Percentiles rank a stretch among this genome's conserved stretches.
phyloP scores from a whole-genome alignment of 257 asterid species.

The Nicotiana undulata region DNA sequence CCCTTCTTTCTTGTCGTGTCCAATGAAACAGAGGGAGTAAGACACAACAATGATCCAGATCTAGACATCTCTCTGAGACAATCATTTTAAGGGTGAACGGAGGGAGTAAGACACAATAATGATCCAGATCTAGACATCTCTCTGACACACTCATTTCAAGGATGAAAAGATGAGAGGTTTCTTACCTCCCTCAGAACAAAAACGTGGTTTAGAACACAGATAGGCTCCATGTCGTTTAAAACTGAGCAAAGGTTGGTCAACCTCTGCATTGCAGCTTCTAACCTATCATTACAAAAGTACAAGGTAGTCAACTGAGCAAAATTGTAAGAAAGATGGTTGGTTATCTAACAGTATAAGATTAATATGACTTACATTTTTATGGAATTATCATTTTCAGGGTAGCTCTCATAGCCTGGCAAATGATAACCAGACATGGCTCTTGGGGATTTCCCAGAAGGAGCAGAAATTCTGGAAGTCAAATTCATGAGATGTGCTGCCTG shows the following conservation, averaged over 20 bases:
- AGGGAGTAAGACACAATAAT: not conserved
- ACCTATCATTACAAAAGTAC: conserved; percentile 47
- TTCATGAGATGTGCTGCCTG: conserved; percentile 99
- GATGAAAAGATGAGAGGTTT: not conserved
- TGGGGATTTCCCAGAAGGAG: conserved; percentile 75
- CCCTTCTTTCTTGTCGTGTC: not conserved
- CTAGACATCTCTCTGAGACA: not conserved
- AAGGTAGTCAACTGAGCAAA: not conserved
- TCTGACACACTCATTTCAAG: not conserved
- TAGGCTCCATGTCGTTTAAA: conserved; percentile 98
- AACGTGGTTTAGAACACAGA: conserved; percentile 92
- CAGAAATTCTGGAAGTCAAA: conserved; percentile 71
- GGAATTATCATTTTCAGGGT: conserved; percentile 81
- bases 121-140: not conserved
- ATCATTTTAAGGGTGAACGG: not conserved
- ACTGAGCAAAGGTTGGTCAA: conserved; percentile 93
- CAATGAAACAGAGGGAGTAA: not conserved
- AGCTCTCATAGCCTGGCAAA: conserved; percentile 90
- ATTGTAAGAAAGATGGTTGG: not conserved
- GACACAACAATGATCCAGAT: not conserved
- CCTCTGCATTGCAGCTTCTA: conserved; percentile 99
- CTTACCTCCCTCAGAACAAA: conserved; percentile 96
- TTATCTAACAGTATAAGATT: not conserved
- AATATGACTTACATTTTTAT: conserved; percentile 61
- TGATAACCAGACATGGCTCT: conserved; percentile 75